phyloP scores from a whole-genome alignment of 2,329 filamentous ascomycete species.

The Epichloe sp. region DNA sequence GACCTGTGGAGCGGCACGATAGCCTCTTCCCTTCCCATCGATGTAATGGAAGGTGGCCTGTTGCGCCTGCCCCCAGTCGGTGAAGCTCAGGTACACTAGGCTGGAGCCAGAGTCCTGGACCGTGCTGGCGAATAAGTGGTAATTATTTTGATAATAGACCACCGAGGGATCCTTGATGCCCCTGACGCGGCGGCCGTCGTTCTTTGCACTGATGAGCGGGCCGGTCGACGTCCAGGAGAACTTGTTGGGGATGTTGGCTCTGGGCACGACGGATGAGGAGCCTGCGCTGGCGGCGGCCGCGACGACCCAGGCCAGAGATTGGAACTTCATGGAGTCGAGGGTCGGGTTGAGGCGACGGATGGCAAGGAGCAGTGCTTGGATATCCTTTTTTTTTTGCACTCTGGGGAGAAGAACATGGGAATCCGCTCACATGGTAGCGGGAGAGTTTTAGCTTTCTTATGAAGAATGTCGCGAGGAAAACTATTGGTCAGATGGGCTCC shows the following conservation, averaged over 20 bases:
- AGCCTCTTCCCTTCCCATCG: neutral
- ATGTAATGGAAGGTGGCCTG: neutral
- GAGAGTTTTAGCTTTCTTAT: too few species aligned
- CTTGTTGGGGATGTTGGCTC: neutral
- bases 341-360: too few species aligned
- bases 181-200: neutral
- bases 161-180: constrained; percentile 48
- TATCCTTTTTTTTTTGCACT: too few species aligned
- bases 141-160: constrained; percentile 40
- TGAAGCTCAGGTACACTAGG: constrained; percentile 47
- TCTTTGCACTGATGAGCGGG: neutral
- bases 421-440: too few species aligned
- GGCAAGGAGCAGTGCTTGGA: too few species aligned
- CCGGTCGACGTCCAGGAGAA: constrained; percentile 1
- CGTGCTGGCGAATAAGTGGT: constrained; percentile 47
- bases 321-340: neutral
- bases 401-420: too few species aligned
- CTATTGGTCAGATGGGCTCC: too few species aligned
- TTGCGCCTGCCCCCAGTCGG: constrained; percentile 27
- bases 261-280: too few species aligned
- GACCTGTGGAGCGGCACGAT: neutral
- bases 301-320: neutral
- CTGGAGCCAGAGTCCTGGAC: constrained; percentile 33
- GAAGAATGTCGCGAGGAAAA: too few species aligned
- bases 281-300: neutral